These are phyloP conservation scores for Colletotrichum sojae DNA, from an alignment of 2,329 filamentous ascomycete species.

Conservation along the genomic window DNA sequence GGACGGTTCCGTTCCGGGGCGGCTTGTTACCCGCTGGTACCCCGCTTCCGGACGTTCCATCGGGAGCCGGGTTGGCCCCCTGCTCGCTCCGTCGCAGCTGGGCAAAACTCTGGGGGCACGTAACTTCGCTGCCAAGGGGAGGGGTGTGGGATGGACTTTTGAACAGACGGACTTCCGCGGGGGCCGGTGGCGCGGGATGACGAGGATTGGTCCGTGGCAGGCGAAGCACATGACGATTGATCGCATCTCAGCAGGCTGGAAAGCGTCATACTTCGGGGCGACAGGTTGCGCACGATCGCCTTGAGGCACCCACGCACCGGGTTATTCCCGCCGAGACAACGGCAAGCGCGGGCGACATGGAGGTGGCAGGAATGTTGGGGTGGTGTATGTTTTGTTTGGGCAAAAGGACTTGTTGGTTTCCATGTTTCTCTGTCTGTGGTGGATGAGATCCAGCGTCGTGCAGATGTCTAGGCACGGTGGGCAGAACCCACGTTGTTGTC, in stretches of 20 bases:
- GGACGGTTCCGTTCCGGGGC: neutral
- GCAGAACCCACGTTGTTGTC: slow-evolving; percentile 19
- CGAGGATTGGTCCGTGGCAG: neutral
- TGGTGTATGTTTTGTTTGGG: no score
- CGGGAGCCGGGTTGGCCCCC: slow-evolving; percentile 8
- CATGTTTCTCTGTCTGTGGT: neutral
- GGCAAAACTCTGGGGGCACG: no score
- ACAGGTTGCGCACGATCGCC: neutral
- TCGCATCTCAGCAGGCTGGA: neutral
- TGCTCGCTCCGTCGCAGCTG: neutral
- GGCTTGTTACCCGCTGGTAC: neutral
- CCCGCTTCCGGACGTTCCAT: slow-evolving; percentile 4
- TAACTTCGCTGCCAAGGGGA: no score
- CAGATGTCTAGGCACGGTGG: slow-evolving; percentile 8
- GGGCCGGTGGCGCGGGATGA: neutral
- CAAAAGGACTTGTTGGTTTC: no score
- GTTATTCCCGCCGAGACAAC: neutral
- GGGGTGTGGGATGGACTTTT: neutral
- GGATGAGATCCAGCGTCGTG: no score
- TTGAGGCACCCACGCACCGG: neutral
- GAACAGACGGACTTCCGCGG: neutral
- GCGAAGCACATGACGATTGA: neutral
- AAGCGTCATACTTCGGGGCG: neutral
- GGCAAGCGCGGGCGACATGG: neutral
- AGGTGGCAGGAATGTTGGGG: no score